Percentiles rank a stretch among this genome's conserved stretches.
Evolutionary conservation across 2,329 filamentous ascomycete species (phyloP).

Genomic region (Fusarium pseudograminearum): DNA sequence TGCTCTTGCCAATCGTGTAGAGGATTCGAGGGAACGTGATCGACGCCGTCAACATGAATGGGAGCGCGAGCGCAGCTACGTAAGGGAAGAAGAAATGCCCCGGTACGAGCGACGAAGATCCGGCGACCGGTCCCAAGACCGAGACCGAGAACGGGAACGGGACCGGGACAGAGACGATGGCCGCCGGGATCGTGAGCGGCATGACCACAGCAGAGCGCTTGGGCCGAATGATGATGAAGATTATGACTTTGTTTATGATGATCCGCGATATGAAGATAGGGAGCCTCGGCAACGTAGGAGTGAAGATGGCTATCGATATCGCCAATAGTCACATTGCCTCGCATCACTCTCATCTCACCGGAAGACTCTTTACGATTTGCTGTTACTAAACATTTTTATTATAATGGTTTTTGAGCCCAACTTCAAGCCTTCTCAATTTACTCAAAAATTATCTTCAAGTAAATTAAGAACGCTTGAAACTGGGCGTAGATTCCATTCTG

Average conservation of each 20-base stretch:
- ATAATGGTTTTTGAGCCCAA: too few species aligned
- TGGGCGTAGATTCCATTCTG: too few species aligned
- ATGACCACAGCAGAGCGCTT: slow-evolving; percentile 39
- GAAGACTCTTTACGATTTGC: slow-evolving; percentile 34
- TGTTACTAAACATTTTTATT: background rate
- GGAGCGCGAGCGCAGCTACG: slow-evolving; percentile 54
- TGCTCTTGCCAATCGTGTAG: slow-evolving; percentile 60
- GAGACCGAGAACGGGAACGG: slow-evolving; percentile 16
- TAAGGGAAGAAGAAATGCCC: slow-evolving; percentile 46
- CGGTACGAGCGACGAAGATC: slow-evolving; percentile 43
- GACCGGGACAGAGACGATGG: slow-evolving; percentile 27
- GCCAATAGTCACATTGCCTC: slow-evolving; percentile 26
- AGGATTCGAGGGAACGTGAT: slow-evolving; percentile 53
- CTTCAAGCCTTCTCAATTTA: too few species aligned
- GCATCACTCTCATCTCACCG: background rate
- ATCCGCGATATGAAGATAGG: slow-evolving; percentile 47
- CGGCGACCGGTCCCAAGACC: slow-evolving; percentile 8
- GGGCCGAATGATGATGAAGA: slow-evolving; percentile 43
- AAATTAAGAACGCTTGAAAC: too few species aligned
- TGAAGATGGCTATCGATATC: slow-evolving; percentile 44
- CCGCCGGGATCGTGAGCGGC: slow-evolving; percentile 22
- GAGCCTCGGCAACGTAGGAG: slow-evolving; percentile 42
- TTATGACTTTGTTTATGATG: slow-evolving; percentile 49
- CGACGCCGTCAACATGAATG: slow-evolving; percentile 51
- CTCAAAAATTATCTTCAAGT: too few species aligned